A percentile compares a stretch with the other conserved stretches of the same genome.
Evolutionary conservation across 805 yeast genomes (phyloP).

Genomic region (Sungouiozyma ichnusensis): DNA sequence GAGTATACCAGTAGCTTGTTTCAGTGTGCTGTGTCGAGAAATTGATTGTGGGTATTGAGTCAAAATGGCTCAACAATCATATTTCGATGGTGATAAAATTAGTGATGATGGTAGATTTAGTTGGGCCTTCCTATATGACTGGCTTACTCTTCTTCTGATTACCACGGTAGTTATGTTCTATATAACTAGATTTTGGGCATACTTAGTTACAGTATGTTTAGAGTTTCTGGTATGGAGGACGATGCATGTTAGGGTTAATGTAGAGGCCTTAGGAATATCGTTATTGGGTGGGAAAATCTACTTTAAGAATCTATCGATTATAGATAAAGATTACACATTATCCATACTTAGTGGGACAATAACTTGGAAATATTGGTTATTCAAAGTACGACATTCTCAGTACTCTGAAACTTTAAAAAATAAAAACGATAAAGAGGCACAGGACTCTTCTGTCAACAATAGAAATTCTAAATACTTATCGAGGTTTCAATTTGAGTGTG

Average conservation of each 20-base stretch:
- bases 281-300: slow-evolving; percentile 74
- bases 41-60: too few species aligned
- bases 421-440: slow-evolving; percentile 7
- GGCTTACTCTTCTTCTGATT: slow-evolving; percentile 60
- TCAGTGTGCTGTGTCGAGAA: too few species aligned
- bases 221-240: slow-evolving; percentile 54
- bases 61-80: slow-evolving; percentile 20
- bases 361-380: slow-evolving; percentile 90
- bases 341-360: slow-evolving; percentile 61
- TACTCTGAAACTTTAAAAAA: slow-evolving; percentile 10
- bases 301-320: slow-evolving; percentile 62
- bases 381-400: slow-evolving; percentile 28
- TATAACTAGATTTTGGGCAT: slow-evolving; percentile 63
- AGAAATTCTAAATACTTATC: slow-evolving; percentile 44
- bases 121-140: slow-evolving; percentile 78
- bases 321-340: slow-evolving; percentile 64
- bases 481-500: slow-evolving; percentile 46
- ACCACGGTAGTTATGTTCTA: slow-evolving; percentile 61
- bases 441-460: neutral
- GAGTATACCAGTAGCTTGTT: too few species aligned
- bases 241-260: slow-evolving; percentile 45
- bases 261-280: slow-evolving; percentile 69
- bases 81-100: slow-evolving; percentile 27
- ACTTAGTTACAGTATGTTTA: slow-evolving; percentile 39
- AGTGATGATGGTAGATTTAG: slow-evolving; percentile 27